Conservation (phyloP, 805 yeast species). For the Citeromyces matritensis region DNA sequence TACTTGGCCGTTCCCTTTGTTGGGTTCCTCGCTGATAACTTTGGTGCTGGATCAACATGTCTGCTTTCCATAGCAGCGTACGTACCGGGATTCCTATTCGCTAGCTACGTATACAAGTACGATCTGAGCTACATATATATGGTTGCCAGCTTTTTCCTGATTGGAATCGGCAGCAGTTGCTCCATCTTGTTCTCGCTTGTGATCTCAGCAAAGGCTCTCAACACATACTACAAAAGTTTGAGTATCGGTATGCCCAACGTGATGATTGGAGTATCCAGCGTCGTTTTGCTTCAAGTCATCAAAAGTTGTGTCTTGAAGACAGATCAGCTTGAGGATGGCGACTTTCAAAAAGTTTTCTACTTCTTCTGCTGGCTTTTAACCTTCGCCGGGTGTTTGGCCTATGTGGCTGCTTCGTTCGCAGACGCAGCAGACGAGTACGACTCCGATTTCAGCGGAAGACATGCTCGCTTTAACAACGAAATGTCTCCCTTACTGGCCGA, state of each 20-base stretch:
- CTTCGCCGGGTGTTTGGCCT: conserved; percentile 5
- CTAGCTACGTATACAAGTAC: conserved; percentile 20
- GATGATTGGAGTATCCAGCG: conserved; percentile 16
- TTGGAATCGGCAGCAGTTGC: conserved; percentile 62
- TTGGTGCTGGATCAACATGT: conserved; percentile 61
- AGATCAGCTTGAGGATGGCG: conserved; percentile 1
- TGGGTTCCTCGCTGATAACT: conserved; percentile 71
- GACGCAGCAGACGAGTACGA: conserved; percentile 11
- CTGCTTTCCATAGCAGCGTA: conserved; percentile 46
- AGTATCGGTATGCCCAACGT: conserved; percentile 72
- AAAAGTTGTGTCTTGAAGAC: conserved; percentile 11
- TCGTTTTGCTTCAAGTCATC: conserved; percentile 6
- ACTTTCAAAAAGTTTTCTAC: conserved; percentile 7
- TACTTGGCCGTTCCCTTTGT: conserved; percentile 68
- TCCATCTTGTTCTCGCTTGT: conserved; percentile 53
- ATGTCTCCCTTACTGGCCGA: conserved; percentile 17
- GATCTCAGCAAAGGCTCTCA: conserved; percentile 64
- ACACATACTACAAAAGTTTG: conserved; percentile 56
- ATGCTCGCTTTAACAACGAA: conserved; percentile 14
- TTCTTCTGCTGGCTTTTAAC: conserved; percentile 2
- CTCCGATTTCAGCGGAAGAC: conserved; percentile 7
- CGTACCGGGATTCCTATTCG: conserved; percentile 46
- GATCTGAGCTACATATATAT: conserved; percentile 17
- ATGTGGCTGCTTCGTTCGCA: conserved; percentile 13
- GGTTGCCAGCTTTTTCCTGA: conserved; percentile 35